Percentiles rank a stretch among this genome's conserved stretches.
Conservation (phyloP, 306 rosid genomes). For the Pyrus communis region DNA sequence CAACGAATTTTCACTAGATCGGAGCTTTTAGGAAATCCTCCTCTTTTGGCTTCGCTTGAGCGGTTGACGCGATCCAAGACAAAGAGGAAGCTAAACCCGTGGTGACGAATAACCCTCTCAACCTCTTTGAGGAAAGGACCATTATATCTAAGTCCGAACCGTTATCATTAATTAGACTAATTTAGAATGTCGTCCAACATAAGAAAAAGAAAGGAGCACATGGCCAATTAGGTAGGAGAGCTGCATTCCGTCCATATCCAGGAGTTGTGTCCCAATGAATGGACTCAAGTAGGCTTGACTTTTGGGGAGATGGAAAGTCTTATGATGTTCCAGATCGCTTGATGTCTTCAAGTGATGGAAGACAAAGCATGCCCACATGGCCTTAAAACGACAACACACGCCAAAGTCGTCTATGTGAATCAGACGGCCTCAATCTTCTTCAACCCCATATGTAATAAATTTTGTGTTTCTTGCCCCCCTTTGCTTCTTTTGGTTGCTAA, state of each 20-base stretch:
- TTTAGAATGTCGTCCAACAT: background rate
- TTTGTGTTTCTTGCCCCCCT: constrained; percentile 21
- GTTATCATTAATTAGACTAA: too few species aligned
- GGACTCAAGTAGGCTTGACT: background rate
- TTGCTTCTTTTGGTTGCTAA: constrained; percentile 22
- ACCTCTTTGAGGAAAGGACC: too few species aligned
- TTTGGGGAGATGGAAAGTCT: background rate
- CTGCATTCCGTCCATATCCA: background rate
- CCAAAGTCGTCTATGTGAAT: constrained; percentile 19
- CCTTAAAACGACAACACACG: constrained; percentile 18
- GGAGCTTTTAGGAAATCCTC: too few species aligned
- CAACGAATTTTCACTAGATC: too few species aligned
- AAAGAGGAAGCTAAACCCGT: too few species aligned
- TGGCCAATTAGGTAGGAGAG: background rate
- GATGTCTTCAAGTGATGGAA: background rate
- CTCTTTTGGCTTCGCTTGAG: too few species aligned
- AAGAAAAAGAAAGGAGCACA: background rate
- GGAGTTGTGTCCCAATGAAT: background rate
- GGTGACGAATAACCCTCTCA: too few species aligned
- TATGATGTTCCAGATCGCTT: constrained; percentile 3
- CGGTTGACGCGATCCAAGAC: too few species aligned
- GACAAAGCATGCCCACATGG: constrained; percentile 58
- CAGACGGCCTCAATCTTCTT: background rate
- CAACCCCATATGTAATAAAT: constrained; percentile 9
- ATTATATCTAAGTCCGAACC: background rate